These are phyloP conservation scores for Bonia amplexicaulis DNA, from an alignment of 176 grass and related monocot genomes.

Conservation along the genomic window DNA sequence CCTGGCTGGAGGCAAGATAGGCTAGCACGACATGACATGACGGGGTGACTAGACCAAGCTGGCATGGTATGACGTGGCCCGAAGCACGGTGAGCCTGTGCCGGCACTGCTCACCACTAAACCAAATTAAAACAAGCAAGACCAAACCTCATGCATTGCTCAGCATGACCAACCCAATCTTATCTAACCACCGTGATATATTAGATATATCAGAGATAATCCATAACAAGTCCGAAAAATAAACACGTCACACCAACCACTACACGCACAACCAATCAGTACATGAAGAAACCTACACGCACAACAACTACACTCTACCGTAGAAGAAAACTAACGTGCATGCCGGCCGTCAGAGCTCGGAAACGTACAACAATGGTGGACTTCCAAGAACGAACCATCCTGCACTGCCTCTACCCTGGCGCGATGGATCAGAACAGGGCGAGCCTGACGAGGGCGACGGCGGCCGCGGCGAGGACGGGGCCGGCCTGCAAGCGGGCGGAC, in stretches of 20 bases:
- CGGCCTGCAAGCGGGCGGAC: background rate
- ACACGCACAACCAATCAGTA: background rate
- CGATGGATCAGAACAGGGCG: conserved; percentile 40
- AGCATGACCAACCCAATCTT: conserved; percentile 7
- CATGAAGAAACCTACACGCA: background rate
- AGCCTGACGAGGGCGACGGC: conserved; percentile 35
- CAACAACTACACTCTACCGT: conserved; percentile 2
- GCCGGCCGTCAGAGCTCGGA: conserved; percentile 11
- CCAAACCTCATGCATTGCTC: conserved; percentile 9
- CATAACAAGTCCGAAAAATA: background rate
- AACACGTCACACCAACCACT: background rate
- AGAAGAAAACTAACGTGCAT: background rate
- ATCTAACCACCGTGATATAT: background rate
- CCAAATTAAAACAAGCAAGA: background rate
- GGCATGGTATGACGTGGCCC: too few species aligned
- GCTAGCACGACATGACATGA: accelerated
- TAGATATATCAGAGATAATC: background rate
- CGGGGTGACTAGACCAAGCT: too few species aligned
- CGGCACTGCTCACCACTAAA: background rate
- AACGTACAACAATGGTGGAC: background rate
- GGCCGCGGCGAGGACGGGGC: background rate
- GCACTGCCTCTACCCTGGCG: conserved; percentile 37
- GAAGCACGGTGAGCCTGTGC: too few species aligned
- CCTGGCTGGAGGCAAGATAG: too few species aligned
- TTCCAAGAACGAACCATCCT: conserved; percentile 1